A percentile compares a stretch with the other conserved stretches of the same genome.
Evolutionary conservation across 1,284 basidiomycete species (phyloP).

Genomic region (Austroboletus novae-zelandiae): DNA sequence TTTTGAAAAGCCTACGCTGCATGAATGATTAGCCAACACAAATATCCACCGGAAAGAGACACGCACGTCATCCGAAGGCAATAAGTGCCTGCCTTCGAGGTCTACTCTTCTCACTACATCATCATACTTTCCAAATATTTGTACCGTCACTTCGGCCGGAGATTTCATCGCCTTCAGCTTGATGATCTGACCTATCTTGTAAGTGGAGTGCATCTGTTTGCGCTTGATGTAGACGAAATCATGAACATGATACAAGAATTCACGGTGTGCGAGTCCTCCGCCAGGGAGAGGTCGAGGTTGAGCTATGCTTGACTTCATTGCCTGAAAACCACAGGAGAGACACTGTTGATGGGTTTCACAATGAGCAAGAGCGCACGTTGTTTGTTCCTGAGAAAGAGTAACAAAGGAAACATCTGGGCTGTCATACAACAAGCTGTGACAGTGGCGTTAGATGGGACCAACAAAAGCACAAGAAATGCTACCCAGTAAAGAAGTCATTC

Average conservation of each 20-base stretch:
- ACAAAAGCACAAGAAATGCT: conserved; percentile 4
- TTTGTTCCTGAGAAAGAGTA: conserved; percentile 39
- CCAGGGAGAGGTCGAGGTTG: conserved; percentile 25
- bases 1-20: conserved; percentile 48
- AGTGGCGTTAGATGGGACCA: conserved; percentile 2
- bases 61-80: conserved; percentile 34
- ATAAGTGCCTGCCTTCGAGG: conserved; percentile 8
- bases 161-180: conserved; percentile 31
- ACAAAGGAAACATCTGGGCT: conserved; percentile 43
- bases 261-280: conserved; percentile 36
- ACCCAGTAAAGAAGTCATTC: conserved; percentile 58
- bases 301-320: conserved; percentile 22
- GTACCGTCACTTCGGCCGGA: conserved; percentile 36
- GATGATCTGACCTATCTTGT: conserved; percentile 56
- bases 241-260: conserved; percentile 48
- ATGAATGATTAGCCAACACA: conserved; percentile 6
- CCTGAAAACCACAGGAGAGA: conserved; percentile 43
- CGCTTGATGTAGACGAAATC: conserved; percentile 59
- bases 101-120: conserved; percentile 27
- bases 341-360: conserved; percentile 41
- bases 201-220: conserved; percentile 29
- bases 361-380: conserved; percentile 30
- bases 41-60: background rate
- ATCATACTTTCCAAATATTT: conserved; percentile 43
- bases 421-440: conserved; percentile 44